phyloP scores from a whole-genome alignment of 345 rosid species.

The Firmiana major region DNA sequence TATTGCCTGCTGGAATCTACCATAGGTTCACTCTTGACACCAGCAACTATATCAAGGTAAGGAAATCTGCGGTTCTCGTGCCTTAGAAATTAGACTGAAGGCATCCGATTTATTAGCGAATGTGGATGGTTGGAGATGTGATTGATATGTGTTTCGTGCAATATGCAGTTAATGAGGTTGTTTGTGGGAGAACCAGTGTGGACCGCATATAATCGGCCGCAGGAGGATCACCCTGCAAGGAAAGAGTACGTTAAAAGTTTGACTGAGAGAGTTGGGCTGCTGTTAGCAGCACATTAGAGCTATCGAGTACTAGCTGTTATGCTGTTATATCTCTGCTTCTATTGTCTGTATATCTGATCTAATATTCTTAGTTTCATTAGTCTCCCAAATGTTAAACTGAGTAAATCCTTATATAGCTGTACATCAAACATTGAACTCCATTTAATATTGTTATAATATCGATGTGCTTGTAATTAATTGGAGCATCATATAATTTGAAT shows the following conservation, averaged over 20 bases:
- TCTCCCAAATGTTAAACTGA: too few species aligned
- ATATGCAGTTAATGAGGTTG: conserved; percentile 72
- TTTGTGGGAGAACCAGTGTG: conserved; percentile 86
- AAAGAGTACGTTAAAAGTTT: conserved; percentile 48
- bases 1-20: conserved; percentile 81
- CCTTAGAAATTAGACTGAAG: background rate
- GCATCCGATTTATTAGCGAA: background rate
- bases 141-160: background rate
- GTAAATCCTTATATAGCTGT: too few species aligned
- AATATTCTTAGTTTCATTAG: too few species aligned
- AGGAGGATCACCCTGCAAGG: conserved; percentile 80
- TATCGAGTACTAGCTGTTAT: background rate
- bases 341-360: too few species aligned
- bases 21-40: conserved; percentile 86
- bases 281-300: conserved; percentile 39
- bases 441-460: too few species aligned
- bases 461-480: too few species aligned
- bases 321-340: too few species aligned
- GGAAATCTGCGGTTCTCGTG: background rate
- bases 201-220: conserved; percentile 78
- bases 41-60: conserved; percentile 68
- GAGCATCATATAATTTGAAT: too few species aligned
- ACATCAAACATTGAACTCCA: too few species aligned
- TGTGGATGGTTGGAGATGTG: background rate
- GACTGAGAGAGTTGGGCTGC: conserved; percentile 32